phyloP scores from a whole-genome alignment of 164 flowering plant genomes.

The Euptelea pleiosperma region DNA sequence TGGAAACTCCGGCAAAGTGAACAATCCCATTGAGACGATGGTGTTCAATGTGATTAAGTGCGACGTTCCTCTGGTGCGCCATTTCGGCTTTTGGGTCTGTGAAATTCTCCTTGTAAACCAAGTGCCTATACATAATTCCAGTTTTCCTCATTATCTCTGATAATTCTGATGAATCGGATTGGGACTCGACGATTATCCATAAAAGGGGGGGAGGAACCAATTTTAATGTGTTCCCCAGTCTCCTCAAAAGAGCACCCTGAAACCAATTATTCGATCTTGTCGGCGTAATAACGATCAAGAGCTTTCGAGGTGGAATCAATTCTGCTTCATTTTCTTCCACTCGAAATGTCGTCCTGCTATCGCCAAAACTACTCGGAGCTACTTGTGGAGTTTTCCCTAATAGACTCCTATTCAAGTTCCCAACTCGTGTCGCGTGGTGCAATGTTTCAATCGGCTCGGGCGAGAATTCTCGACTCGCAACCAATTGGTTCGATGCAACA shows the following conservation, averaged over 20 bases:
- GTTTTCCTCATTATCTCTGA: constrained; percentile 63
- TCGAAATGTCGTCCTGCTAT: neutral
- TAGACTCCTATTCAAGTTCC: constrained; percentile 27
- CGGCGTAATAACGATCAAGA: constrained; percentile 63
- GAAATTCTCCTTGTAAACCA: constrained; percentile 73
- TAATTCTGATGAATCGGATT: constrained; percentile 42
- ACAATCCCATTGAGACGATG: constrained; percentile 85
- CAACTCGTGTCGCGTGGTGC: constrained; percentile 9
- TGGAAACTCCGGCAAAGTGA: constrained; percentile 70
- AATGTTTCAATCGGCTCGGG: constrained; percentile 26
- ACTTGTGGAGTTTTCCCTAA: constrained; percentile 25
- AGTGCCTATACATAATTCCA: constrained; percentile 85
- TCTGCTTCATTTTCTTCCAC: constrained; percentile 10
- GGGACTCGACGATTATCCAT: constrained; percentile 78
- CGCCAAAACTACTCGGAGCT: constrained; percentile 13
- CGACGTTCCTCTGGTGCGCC: constrained; percentile 73
- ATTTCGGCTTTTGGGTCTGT: constrained; percentile 48
- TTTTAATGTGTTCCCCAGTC: constrained; percentile 58
- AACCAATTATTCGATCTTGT: constrained; percentile 31
- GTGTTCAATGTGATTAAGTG: constrained; percentile 81
- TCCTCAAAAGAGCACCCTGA: constrained; percentile 42
- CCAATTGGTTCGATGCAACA: constrained; percentile 10
- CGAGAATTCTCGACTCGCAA: constrained; percentile 17
- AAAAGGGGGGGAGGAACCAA: constrained; percentile 66
- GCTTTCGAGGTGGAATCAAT: constrained; percentile 30